Base-by-base conservation (phyloP, 2,329 filamentous ascomycete genomes). In the Mariannaea elegans region DNA sequence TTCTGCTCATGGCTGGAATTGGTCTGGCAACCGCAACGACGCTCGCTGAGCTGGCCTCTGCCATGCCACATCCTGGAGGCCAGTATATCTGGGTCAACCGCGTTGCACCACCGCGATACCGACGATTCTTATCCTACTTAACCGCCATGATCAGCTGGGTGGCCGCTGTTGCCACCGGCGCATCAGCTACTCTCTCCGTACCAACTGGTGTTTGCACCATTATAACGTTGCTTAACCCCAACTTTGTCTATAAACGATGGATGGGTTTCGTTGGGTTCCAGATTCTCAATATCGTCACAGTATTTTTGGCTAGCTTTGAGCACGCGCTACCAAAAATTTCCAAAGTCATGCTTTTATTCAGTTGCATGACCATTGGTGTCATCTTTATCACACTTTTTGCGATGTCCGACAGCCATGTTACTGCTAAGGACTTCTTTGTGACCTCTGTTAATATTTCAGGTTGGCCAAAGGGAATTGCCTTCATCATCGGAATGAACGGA, bases 31-130 rank as follows among this genome's bases (percentile, higher is more conserved):
- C 67, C 19, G 69, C 69, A 14, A 63, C 60, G 9, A 67, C 66
- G 10, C 70, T 73, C n/a, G 65, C 68, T 16, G 71, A 73, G 62
- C 59, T 73, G 45, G 59, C 65, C 4, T 71, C 70, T 0, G 69
- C 71, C 24, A 72, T 72, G 66, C 71, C 71, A 3, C 66, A 73
- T 19, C 63, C 71, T 18, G 71, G 70, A 1, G 71, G 70, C 12
- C 71, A 73, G 61, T 71, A 71, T 39, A 59, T 69, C 58, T 73
- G 71, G 71, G 65, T 66, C 13, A 60, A 63, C 56, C 51, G 59
- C 5, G 65, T 72, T 10, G 70, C 70, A 0, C 64, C 69, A 1
- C 39, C 24, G 2, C 27, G 42, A 6, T 57, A 36, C 21, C 57
- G 62, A 0, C 56, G 69, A 0, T 62, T 65, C 44, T 56, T 69